Percentiles rank a stretch among this genome's conserved stretches.
phyloP scores from a whole-genome alignment of 139 green algal species.

The Haematococcus lacustris region DNA sequence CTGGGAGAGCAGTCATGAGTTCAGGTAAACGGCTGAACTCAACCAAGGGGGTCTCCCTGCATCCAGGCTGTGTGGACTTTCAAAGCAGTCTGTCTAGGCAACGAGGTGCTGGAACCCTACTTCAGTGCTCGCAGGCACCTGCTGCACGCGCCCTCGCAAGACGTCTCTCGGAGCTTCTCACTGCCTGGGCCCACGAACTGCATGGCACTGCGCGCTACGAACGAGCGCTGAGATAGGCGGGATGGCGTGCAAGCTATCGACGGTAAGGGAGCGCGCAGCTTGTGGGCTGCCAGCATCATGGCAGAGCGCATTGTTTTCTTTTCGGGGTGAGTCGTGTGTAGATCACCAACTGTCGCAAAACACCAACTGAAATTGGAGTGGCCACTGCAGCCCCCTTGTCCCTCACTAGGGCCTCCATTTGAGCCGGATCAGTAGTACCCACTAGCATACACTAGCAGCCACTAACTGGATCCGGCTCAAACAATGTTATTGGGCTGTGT shows the following conservation, averaged over 20 bases:
- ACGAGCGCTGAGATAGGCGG: not conserved
- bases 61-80: not conserved
- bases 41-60: constrained; percentile 51
- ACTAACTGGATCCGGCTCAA: too few relatives aligned
- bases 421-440: too few relatives aligned
- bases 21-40: constrained; percentile 20
- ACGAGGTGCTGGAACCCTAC: not conserved
- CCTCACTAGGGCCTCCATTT: too few relatives aligned
- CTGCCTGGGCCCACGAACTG: constrained; percentile 12
- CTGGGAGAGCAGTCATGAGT: constrained; percentile 35
- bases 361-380: too few relatives aligned
- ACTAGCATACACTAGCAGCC: too few relatives aligned
- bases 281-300: too few relatives aligned
- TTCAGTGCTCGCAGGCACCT: not conserved
- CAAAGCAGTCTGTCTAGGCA: not conserved
- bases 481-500: too few relatives aligned
- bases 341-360: too few relatives aligned
- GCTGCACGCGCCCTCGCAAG: constrained; percentile 8
- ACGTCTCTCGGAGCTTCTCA: not conserved
- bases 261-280: too few relatives aligned
- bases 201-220: not conserved
- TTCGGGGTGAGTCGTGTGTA: too few relatives aligned
- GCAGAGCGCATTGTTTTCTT: too few relatives aligned
- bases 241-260: not conserved
- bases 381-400: too few relatives aligned